Evolutionary conservation across 2,329 filamentous ascomycete species (phyloP).

Genomic region (Didymella lethalis): DNA sequence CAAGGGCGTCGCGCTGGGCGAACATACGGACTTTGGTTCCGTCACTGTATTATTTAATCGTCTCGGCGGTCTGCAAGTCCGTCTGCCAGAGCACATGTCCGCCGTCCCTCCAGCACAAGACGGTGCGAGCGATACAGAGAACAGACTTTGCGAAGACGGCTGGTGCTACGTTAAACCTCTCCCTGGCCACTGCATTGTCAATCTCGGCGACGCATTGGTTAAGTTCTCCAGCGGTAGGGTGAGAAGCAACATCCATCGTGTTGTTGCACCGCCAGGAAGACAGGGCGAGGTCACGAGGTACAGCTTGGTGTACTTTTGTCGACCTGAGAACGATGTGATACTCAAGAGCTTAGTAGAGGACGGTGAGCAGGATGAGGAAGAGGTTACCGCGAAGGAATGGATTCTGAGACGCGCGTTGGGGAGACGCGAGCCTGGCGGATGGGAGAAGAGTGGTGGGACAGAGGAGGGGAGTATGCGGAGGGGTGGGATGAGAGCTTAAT

Average conservation of each 20-base stretch:
- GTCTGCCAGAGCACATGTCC: slow-evolving; percentile 50
- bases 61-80: slow-evolving; percentile 63
- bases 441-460: slow-evolving; percentile 46
- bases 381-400: slow-evolving; percentile 54
- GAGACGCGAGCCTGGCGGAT: slow-evolving; percentile 42
- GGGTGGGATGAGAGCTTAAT: slow-evolving; percentile 25
- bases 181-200: slow-evolving; percentile 57
- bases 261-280: slow-evolving; percentile 58
- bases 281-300: slow-evolving; percentile 54
- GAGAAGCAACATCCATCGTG: slow-evolving; percentile 58
- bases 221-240: slow-evolving; percentile 55
- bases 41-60: slow-evolving; percentile 66
- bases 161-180: slow-evolving; percentile 65
- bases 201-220: slow-evolving; percentile 59
- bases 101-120: not conserved
- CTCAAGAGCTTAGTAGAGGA: slow-evolving; percentile 42
- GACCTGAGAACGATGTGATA: slow-evolving; percentile 53
- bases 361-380: slow-evolving; percentile 32
- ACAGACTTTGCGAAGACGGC: slow-evolving; percentile 35
- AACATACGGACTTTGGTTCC: slow-evolving; percentile 66
- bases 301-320: slow-evolving; percentile 63
- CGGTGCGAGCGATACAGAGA: slow-evolving; percentile 15
- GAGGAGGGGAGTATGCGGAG: slow-evolving; percentile 36
- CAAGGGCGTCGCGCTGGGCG: slow-evolving; percentile 54
- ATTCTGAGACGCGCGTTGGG: slow-evolving; percentile 53